These are phyloP conservation scores for Nicotiana attenuata DNA, from an alignment of 257 asterid species.

Conservation along the genomic window DNA sequence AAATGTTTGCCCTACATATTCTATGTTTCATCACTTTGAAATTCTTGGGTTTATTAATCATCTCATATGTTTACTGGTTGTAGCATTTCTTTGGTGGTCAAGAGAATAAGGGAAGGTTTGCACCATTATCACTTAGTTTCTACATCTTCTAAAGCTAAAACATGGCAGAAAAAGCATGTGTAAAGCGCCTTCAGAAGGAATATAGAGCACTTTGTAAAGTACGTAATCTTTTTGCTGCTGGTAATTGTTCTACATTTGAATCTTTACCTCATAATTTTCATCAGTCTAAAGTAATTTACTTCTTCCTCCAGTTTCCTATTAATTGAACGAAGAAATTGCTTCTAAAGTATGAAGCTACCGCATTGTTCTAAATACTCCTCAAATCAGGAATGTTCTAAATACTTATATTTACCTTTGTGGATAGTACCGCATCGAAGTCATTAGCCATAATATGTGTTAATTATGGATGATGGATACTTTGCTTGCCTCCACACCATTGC, in stretches of 20 bases:
- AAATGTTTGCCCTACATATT: neutral
- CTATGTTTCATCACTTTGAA: neutral
- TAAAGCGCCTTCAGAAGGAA: slow-evolving; percentile 96
- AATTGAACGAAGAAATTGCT: neutral
- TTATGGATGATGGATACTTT: neutral
- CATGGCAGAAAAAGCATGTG: slow-evolving; percentile 85
- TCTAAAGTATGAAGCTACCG: neutral
- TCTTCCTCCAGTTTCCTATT: neutral
- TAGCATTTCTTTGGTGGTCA: neutral
- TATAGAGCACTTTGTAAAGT: slow-evolving; percentile 94
- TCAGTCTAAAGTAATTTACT: neutral
- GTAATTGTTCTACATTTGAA: slow-evolving; percentile 8
- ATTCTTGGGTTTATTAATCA: neutral
- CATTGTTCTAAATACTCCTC: neutral
- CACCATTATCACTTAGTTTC: slow-evolving; percentile 3
- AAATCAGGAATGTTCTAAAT: neutral
- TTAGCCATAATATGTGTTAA: neutral
- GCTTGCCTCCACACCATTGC: neutral
- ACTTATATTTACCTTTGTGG: neutral
- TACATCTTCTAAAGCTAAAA: slow-evolving; percentile 11
- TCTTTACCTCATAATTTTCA: neutral
- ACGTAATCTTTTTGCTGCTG: slow-evolving; percentile 21
- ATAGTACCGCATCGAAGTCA: neutral
- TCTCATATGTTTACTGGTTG: slow-evolving; percentile 5
- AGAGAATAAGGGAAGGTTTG: neutral